Percentiles rank a stretch among this genome's conserved stretches.
Conservation (phyloP, 2,329 filamentous ascomycete species). For the Sphaerulina musiva region DNA sequence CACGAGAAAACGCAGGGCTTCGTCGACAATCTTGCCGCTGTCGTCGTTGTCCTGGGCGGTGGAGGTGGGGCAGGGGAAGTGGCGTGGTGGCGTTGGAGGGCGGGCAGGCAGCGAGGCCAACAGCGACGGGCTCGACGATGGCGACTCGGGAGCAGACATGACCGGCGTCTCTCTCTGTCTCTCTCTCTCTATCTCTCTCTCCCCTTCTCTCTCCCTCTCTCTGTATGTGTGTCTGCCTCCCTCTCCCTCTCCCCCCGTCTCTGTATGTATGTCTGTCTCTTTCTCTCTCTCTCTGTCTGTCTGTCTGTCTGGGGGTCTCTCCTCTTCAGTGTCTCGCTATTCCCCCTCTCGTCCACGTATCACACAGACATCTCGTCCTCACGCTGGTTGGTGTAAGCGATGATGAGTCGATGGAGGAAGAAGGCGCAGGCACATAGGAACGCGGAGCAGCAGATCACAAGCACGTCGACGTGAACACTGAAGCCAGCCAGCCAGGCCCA, state of each 20-base stretch:
- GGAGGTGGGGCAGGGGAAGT: background rate
- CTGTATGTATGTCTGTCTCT: too few relatives aligned
- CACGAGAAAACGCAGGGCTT: conserved; percentile 35
- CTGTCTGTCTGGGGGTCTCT: too few relatives aligned
- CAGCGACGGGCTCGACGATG: conserved; percentile 22
- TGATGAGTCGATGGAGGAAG: too few relatives aligned
- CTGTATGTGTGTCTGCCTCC: background rate
- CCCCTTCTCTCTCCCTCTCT: background rate
- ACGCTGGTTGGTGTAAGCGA: too few relatives aligned
- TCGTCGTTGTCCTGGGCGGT: background rate
- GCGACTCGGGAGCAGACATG: conserved; percentile 18
- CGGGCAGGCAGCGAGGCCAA: conserved; percentile 46
- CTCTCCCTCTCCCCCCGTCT: background rate
- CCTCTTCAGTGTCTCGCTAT: too few relatives aligned
- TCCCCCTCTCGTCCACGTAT: too few relatives aligned
- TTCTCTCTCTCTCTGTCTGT: too few relatives aligned
- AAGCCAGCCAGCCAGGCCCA: background rate
- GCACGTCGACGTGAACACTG: background rate
- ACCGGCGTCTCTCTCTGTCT: background rate
- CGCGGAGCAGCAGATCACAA: background rate
- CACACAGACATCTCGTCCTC: too few relatives aligned
- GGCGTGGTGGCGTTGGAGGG: conserved; percentile 52
- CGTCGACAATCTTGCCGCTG: conserved; percentile 26
- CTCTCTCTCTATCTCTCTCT: background rate
- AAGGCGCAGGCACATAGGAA: background rate